These are phyloP conservation scores for Middelhovenomyces tepae DNA, from an alignment of 805 yeast genomes.

Conservation along the genomic window DNA sequence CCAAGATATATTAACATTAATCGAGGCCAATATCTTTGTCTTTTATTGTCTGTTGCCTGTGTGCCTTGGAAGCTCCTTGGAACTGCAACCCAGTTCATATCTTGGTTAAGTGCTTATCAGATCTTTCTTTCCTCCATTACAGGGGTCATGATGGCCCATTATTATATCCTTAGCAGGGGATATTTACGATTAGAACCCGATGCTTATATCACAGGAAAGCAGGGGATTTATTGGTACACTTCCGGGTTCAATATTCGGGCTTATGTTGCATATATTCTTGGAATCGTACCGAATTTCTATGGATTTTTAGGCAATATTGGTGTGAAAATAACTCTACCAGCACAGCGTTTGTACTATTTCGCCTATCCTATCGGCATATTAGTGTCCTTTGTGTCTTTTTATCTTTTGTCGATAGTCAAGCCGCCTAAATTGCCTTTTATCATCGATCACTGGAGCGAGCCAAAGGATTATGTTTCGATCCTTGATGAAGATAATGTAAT, in stretches of 20 bases:
- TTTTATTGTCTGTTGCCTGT: slow-evolving; percentile 11
- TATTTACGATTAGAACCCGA: slow-evolving; percentile 8
- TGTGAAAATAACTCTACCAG: slow-evolving; percentile 5
- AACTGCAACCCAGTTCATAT: slow-evolving; percentile 63
- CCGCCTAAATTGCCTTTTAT: slow-evolving; percentile 4
- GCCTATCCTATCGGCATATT: slow-evolving; percentile 10
- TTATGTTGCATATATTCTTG: slow-evolving; percentile 9
- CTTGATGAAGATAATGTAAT: slow-evolving; percentile 3
- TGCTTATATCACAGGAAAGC: too few relatives aligned
- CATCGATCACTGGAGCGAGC: slow-evolving; percentile 1
- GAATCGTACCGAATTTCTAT: slow-evolving; percentile 10
- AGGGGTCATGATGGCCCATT: slow-evolving; percentile 39
- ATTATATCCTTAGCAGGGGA: not conserved
- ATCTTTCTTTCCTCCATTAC: slow-evolving; percentile 77
- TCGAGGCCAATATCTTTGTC: too few relatives aligned
- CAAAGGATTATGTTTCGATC: slow-evolving; percentile 1
- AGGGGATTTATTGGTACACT: slow-evolving; percentile 9
- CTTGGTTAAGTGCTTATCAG: slow-evolving; percentile 71
- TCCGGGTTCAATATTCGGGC: slow-evolving; percentile 12
- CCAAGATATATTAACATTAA: too few relatives aligned
- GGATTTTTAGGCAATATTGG: slow-evolving; percentile 12
- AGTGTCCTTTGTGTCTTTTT: slow-evolving; percentile 6
- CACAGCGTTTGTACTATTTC: slow-evolving; percentile 8
- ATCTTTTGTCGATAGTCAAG: too few relatives aligned
- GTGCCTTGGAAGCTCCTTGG: slow-evolving; percentile 71